Evolutionary conservation across 1,284 basidiomycete species (phyloP).

Genomic region (Melampsora larici-populina): DNA sequence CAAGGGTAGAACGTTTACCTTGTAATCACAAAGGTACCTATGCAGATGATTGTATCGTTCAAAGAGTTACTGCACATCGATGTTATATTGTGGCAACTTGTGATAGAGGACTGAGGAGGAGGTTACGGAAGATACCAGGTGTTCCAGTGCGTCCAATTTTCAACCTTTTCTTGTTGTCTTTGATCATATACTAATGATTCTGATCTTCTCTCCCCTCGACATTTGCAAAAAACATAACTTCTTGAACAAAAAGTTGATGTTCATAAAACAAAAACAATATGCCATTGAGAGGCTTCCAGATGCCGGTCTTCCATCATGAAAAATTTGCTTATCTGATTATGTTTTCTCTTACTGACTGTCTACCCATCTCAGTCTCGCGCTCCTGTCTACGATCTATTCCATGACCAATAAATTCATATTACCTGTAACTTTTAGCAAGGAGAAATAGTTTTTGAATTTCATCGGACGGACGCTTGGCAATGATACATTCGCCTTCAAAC

Average conservation of each 20-base stretch:
- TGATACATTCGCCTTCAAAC: not conserved
- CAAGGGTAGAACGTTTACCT: conserved; percentile 85
- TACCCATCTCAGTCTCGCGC: not conserved
- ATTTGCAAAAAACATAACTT: too few relatives aligned
- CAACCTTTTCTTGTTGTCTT: not conserved
- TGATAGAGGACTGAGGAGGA: conserved; percentile 85
- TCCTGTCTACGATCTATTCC: too few relatives aligned
- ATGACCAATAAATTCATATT: too few relatives aligned
- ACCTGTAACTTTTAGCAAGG: too few relatives aligned
- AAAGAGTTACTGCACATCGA: conserved; percentile 88
- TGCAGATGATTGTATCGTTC: conserved; percentile 96
- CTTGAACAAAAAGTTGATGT: conserved; percentile 66
- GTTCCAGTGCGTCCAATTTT: conserved; percentile 61
- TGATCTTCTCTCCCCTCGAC: not conserved
- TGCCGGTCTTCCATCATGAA: conserved; percentile 67
- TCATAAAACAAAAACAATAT: conserved; percentile 82
- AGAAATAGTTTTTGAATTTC: not conserved
- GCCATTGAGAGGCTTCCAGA: conserved; percentile 90
- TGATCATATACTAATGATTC: not conserved
- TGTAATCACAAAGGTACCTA: conserved; percentile 95
- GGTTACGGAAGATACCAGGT: conserved; percentile 89
- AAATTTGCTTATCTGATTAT: not conserved
- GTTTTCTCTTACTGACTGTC: not conserved
- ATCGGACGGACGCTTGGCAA: not conserved
- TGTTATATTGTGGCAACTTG: conserved; percentile 98